Percentiles rank a stretch among this genome's conserved stretches.
phyloP scores from a whole-genome alignment of 805 yeast species.

The Kodamaea kaohsiungensis region DNA sequence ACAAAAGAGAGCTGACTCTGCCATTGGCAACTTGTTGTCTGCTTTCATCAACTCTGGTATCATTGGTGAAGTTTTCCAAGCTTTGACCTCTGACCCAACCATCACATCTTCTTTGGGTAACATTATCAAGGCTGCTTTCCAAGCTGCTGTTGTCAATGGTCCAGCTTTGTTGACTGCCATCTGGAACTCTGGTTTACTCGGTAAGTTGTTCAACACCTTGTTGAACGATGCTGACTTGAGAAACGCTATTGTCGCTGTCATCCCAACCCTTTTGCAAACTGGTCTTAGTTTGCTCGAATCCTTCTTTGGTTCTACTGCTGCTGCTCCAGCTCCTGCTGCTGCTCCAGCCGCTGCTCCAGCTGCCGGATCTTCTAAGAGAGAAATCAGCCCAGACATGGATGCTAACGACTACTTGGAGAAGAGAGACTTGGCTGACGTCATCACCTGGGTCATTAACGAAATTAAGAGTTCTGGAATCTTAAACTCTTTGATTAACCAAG shows the following conservation, averaged over 20 bases:
- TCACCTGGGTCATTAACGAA: constrained; percentile 27
- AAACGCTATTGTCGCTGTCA: constrained; percentile 33
- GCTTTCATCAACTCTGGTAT: constrained; percentile 42
- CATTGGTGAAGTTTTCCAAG: constrained; percentile 34
- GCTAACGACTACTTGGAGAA: constrained; percentile 33
- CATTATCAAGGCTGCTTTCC: constrained; percentile 32
- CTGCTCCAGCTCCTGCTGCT: constrained; percentile 16
- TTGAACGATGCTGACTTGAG: constrained; percentile 35
- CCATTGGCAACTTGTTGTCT: constrained; percentile 35
- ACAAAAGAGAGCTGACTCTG: constrained; percentile 36
- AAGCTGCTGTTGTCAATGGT: constrained; percentile 38
- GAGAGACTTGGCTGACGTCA: constrained; percentile 35
- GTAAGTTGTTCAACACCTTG: constrained; percentile 31
- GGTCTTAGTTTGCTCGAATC: constrained; percentile 30
- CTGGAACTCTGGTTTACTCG: constrained; percentile 42
- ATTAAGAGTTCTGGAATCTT: constrained; percentile 39
- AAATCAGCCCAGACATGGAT: constrained; percentile 5
- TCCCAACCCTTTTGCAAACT: constrained; percentile 33
- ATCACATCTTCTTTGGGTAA: constrained; percentile 25
- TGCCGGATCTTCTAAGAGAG: constrained; percentile 9
- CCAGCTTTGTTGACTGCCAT: constrained; percentile 42
- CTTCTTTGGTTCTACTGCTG: constrained; percentile 12
- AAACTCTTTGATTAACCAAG: constrained; percentile 30
- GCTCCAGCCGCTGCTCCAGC: constrained; percentile 17
- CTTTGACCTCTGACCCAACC: constrained; percentile 34